Conservation (phyloP, 352 stramenopile genomes). For the Globisporangium polare region DNA sequence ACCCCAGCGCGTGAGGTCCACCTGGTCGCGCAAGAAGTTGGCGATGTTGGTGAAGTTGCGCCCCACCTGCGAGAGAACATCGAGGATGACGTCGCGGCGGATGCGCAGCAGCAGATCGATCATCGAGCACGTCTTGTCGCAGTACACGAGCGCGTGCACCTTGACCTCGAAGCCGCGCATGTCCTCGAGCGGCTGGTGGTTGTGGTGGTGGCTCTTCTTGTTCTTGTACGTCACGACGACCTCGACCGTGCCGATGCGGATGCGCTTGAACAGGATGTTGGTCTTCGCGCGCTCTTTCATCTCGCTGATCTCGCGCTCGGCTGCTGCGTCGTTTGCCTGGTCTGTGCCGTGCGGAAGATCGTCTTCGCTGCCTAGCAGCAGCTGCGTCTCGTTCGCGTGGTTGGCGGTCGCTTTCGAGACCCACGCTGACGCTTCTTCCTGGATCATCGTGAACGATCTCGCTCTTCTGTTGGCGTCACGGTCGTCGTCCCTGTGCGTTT, state of each 20-base stretch:
- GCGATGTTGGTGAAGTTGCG: constrained; percentile 86
- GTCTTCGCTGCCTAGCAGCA: constrained; percentile 15
- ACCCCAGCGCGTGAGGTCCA: constrained; percentile 66
- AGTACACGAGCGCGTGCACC: constrained; percentile 82
- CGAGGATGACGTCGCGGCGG: constrained; percentile 73
- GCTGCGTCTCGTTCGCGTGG: constrained; percentile 24
- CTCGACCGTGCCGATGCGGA: constrained; percentile 71
- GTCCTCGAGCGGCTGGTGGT: constrained; percentile 66
- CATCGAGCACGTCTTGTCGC: constrained; percentile 82
- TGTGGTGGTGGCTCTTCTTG: constrained; percentile 37
- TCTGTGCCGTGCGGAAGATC: not conserved
- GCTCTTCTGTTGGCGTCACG: not conserved
- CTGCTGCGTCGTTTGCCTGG: constrained; percentile 2
- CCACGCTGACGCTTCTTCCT: constrained; percentile 46
- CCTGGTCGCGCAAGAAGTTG: constrained; percentile 76
- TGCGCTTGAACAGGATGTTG: constrained; percentile 77
- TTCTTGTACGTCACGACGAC: constrained; percentile 82
- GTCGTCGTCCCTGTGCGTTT: constrained; percentile 19
- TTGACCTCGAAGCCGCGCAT: constrained; percentile 86
- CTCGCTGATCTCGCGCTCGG: constrained; percentile 25
- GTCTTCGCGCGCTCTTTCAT: constrained; percentile 41
- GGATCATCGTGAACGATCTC: constrained; percentile 15
- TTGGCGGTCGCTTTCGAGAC: constrained; percentile 24
- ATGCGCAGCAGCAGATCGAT: constrained; percentile 69
- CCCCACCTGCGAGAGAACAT: constrained; percentile 80